phyloP scores from a whole-genome alignment of 139 green algal genomes.

The Yamagishiella unicocca region DNA sequence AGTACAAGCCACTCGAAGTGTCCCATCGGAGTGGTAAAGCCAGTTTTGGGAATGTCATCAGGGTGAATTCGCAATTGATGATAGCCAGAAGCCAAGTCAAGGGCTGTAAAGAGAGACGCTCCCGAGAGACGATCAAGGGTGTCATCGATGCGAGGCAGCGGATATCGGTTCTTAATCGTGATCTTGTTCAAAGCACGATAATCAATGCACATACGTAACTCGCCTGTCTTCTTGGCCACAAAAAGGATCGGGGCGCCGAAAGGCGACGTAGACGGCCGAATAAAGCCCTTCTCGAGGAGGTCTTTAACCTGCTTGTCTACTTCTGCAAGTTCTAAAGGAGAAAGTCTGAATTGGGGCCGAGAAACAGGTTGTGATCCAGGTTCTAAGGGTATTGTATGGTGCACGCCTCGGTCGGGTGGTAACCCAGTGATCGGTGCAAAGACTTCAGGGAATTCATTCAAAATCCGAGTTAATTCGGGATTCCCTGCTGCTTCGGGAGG shows the following conservation, averaged over 20 bases:
- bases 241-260: constrained; percentile 27
- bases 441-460: too few species aligned
- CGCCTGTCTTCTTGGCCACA: constrained; percentile 48
- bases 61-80: too few species aligned
- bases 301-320: constrained; percentile 22
- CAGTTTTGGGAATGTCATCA: too few species aligned
- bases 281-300: constrained; percentile 24
- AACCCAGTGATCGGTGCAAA: too few species aligned
- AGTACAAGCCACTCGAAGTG: constrained; percentile 59
- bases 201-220: constrained; percentile 44
- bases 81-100: too few species aligned
- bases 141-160: too few species aligned
- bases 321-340: background rate
- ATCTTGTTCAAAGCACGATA: constrained; percentile 40
- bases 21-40: constrained; percentile 47
- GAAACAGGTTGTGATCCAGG: background rate
- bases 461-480: too few species aligned
- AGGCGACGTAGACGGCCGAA: constrained; percentile 7
- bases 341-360: constrained; percentile 20
- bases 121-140: too few species aligned
- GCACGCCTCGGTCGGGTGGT: too few species aligned
- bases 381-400: too few species aligned
- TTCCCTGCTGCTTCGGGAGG: too few species aligned
- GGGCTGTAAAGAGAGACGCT: background rate
- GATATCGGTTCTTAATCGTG: too few species aligned